Conservation (phyloP, 2,329 filamentous ascomycete species). For the Sphaceloma murrayae region DNA sequence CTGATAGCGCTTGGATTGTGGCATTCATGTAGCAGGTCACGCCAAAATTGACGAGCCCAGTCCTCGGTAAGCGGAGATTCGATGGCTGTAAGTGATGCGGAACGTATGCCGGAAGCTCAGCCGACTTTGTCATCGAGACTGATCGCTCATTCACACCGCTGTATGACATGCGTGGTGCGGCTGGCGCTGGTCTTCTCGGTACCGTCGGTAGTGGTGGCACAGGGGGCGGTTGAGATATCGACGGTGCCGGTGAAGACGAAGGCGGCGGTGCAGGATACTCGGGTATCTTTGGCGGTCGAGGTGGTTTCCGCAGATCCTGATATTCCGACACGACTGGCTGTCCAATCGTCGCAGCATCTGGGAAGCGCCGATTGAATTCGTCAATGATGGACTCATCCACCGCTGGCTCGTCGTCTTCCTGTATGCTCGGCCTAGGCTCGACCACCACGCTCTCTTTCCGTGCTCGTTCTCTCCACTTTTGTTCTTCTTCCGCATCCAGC, state of each 20-base stretch:
- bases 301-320: conserved; percentile 31
- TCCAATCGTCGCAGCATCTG: conserved; percentile 53
- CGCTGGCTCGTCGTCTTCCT: conserved; percentile 27
- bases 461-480: conserved; percentile 68
- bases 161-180: conserved; percentile 57
- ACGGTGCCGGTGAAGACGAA: conserved; percentile 28
- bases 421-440: conserved; percentile 26
- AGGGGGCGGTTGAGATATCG: conserved; percentile 28
- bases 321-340: conserved; percentile 24
- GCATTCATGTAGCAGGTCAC: conserved; percentile 90
- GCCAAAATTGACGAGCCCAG: conserved; percentile 70
- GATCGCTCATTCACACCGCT: conserved; percentile 62
- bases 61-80: conserved; percentile 45
- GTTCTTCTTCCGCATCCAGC: conserved; percentile 71
- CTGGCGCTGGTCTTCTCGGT: conserved; percentile 50
- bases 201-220: conserved; percentile 38
- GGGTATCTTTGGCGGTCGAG: conserved; percentile 25
- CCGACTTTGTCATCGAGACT: conserved; percentile 28
- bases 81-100: conserved; percentile 36
- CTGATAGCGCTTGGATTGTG: conserved; percentile 73
- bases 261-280: conserved; percentile 27
- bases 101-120: conserved; percentile 36
- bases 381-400: conserved; percentile 51
- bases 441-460: conserved; percentile 52
- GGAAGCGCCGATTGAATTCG: conserved; percentile 75